These are phyloP conservation scores for Candida loeiensis DNA, from an alignment of 805 yeast species.

Conservation along the genomic window DNA sequence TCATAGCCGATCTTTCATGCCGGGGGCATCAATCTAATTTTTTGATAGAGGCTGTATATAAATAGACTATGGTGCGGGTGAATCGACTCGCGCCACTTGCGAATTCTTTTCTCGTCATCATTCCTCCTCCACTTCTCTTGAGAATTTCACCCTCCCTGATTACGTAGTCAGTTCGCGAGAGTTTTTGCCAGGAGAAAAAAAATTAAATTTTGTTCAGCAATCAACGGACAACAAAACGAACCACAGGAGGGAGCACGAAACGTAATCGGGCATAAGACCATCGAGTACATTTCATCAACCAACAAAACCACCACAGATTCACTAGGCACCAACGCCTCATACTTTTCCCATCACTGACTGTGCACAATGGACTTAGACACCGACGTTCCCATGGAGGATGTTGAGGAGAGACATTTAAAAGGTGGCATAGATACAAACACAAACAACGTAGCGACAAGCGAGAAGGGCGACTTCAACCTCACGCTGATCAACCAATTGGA, in stretches of 20 bases:
- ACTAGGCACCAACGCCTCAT: neutral
- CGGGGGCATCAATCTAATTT: no score
- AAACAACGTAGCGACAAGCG: conserved; percentile 21
- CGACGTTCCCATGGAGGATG: conserved; percentile 85
- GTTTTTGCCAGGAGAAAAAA: conserved; percentile 5
- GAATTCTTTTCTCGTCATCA: neutral
- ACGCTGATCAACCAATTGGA: conserved; percentile 66
- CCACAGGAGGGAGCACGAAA: neutral
- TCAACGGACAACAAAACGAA: conserved; percentile 11
- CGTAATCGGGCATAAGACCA: neutral
- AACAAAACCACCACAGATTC: neutral
- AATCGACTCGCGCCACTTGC: neutral
- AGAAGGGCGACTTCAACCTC: conserved; percentile 29
- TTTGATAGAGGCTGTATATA: no score
- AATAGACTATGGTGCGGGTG: neutral
- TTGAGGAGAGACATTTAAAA: conserved; percentile 42
- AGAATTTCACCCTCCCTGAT: conserved; percentile 2
- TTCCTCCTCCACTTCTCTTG: neutral
- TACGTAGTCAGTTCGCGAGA: conserved; percentile 4
- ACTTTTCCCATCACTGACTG: neutral
- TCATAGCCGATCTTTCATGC: no score
- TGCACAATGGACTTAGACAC: conserved; percentile 70
- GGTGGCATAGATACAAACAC: conserved; percentile 22
- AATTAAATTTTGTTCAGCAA: conserved; percentile 11
- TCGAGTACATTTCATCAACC: conserved; percentile 1